A percentile compares a stretch with the other conserved stretches of the same genome.
phyloP scores from a whole-genome alignment of 352 stramenopile genomes.

The Pythium aphanidermatum region DNA sequence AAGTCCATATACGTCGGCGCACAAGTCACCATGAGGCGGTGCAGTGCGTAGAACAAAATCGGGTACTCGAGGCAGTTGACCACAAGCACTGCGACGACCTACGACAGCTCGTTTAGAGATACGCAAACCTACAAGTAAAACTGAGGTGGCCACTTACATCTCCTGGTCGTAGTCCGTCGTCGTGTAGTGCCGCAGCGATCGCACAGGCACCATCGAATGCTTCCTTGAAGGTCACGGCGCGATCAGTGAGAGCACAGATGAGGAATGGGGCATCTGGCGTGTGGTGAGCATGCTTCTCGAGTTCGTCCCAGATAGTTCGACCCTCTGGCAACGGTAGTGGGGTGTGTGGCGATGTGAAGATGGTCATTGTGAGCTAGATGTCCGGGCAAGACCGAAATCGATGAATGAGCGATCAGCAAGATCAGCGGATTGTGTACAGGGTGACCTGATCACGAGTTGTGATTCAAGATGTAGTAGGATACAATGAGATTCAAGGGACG shows the following conservation, averaged over 20 bases:
- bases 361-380: conserved; percentile 22
- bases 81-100: conserved; percentile 34
- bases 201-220: conserved; percentile 17
- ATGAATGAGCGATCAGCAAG: too few relatives aligned
- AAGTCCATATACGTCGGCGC: conserved; percentile 36
- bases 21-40: conserved; percentile 30
- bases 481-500: too few relatives aligned
- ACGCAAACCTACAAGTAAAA: neutral
- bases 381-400: too few relatives aligned
- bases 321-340: conserved; percentile 24
- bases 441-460: too few relatives aligned
- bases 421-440: too few relatives aligned
- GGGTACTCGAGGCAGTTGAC: conserved; percentile 56
- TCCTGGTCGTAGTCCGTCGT: conserved; percentile 30
- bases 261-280: conserved; percentile 25
- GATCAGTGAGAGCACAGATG: conserved; percentile 37
- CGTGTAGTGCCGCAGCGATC: conserved; percentile 31
- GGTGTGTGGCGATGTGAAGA: conserved; percentile 33
- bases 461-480: too few relatives aligned
- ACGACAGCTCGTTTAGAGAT: too few relatives aligned
- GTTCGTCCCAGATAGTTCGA: conserved; percentile 28
- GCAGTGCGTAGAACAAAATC: conserved; percentile 35
- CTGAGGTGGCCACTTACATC: conserved; percentile 29
- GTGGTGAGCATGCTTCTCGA: conserved; percentile 26
- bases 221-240: conserved; percentile 28